Base-by-base conservation (phyloP, 441 rosid genomes). In the Melastoma candidum region DNA sequence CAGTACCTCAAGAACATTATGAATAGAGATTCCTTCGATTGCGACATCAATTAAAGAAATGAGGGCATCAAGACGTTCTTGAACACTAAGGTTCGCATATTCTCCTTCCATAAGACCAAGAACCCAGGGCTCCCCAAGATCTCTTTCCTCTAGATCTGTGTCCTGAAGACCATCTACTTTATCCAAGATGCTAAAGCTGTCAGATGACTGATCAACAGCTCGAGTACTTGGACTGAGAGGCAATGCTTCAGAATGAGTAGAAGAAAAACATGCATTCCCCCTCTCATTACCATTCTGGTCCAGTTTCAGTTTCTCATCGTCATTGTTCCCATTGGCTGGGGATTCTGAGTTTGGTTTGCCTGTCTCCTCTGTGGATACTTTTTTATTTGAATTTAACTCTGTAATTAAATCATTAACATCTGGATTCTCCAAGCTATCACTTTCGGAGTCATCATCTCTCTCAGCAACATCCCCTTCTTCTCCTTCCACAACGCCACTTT, bases 391-490 rank as follows among this genome's bases (percentile, higher is more conserved):
- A 59, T 77, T 70, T 58, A 71, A 59, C 49, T 77, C 87, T 57
- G 83, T 54, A 51, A 72, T 68, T 59, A 90, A 64, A 63, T 85
- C 98, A 76, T 95, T 95, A 64, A 80, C 73, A 61, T 85, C 96
- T 25, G 87, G 86, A 71, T 85, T 94, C 53, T 94, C 99, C 76
- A 26, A 49, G 48, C 66, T 55, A 36, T 54, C 66, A 1, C 66
- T 62, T 49, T 62, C 66, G 54, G 66, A 62, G 50, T 55, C 66
- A 12, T 56, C 70, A 46, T 66, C 98, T 68, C 92, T 83, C 70
- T 88, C 96, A 61, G 80, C 89, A 51, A 77, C 96, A 61, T 85
- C 97, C 48, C 77, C 92, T 68, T 78, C 95, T 70, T 83, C 96
- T 60, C 68, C 87, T 60, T 81, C 95, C 25, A 71, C 64, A 60